Evolutionary conservation across 192 early-diverging fungal genomes (phyloP).

Genomic region (Podila minutissima): DNA sequence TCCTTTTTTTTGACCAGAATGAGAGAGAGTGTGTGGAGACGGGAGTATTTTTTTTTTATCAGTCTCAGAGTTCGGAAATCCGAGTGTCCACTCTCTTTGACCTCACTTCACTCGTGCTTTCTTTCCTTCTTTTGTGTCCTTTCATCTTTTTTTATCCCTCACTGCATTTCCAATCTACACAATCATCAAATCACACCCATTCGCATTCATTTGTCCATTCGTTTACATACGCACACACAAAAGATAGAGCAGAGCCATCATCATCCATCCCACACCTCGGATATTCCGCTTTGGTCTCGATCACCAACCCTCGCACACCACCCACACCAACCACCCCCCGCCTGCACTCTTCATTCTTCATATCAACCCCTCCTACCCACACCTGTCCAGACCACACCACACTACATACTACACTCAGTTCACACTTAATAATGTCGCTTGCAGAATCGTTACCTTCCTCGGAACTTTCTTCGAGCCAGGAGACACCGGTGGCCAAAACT

Average conservation of each 20-base stretch:
- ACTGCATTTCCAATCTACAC: background rate
- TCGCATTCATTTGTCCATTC: background rate
- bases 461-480: background rate
- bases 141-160: background rate
- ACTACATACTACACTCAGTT: no score
- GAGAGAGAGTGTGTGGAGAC: no score
- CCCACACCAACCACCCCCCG: constrained; percentile 2
- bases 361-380: background rate
- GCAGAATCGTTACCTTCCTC: background rate
- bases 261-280: background rate
- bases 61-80: no score
- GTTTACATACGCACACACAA: constrained; percentile 6
- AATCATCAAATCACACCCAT: constrained; percentile 1
- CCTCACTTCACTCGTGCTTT: no score
- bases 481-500: background rate
- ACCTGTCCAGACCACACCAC: background rate
- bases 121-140: no score
- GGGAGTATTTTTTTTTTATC: background rate
- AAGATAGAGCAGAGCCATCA: background rate
- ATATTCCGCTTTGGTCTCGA: background rate
- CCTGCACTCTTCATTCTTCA: background rate
- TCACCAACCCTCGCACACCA: background rate
- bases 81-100: no score
- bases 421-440: constrained; percentile 11
- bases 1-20: no score